Base-by-base conservation (phyloP, 2,329 filamentous ascomycete species). In the Phialemoniopsis sp. region DNA sequence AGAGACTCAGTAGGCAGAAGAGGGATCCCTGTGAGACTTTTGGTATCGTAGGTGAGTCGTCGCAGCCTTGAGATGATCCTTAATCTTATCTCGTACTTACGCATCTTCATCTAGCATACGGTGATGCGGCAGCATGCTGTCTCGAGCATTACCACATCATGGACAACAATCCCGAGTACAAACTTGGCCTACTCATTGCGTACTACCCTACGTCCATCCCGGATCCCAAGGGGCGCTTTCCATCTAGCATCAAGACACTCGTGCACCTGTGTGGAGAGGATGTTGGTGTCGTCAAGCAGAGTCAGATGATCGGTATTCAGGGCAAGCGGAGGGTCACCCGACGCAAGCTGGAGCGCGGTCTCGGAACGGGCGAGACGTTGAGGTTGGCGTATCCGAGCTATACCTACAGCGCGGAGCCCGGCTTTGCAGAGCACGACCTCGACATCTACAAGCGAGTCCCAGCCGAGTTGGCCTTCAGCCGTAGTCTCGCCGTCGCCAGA, bases 371-470 rank as follows among this genome's bases (percentile, higher is more conserved):
- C 0, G 59, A 62, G 4, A 54, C 50, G 6, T 43, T 65, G 29
- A 46, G 54, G 9, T 48, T 63, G 2, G 64, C 57, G 0, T 71
- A 66, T 32, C 59, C 59, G 0, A 58, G 58, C 14, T 71, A 69
- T 32, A 56, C 59, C 1, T 71, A 71, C 36, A 45, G 62, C 8
- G 64, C 76, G 62, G 63, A 78, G 37, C 63, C 78, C 0, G 86
- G 86, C 0, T 89, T 90, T 46, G 85, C 85, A 0, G 85, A 89
- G 58, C 70, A 73, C 15, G 78, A 87, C 40, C 57, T 86, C 26
- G 80, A 85, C 3, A 77, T 84, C 47, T 89, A 80, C 49, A 74
- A 88, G 46, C 66, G 72, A 9, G 66, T 85, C 4, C 73, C 74
- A 0, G 76, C 82, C 2, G 72, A 75, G n/a, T 53, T 89, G 15